Conservation (phyloP, 1,284 basidiomycete species). For the Pyrrhoderma lamaoense region DNA sequence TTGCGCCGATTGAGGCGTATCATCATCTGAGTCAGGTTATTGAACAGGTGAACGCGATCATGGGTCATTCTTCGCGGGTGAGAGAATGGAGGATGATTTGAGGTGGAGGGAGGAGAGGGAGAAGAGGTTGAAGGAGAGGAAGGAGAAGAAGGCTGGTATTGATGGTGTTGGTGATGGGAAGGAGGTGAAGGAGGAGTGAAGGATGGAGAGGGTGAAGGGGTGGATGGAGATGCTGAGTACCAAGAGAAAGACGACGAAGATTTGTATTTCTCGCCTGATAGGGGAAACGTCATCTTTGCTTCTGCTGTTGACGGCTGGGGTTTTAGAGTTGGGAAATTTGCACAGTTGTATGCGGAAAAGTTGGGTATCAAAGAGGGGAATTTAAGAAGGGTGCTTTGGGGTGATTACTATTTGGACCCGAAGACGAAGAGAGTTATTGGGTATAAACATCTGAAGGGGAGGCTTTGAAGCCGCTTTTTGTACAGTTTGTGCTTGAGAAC, state of each 20-base stretch:
- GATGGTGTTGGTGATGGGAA: conserved; percentile 32
- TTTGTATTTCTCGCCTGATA: conserved; percentile 94
- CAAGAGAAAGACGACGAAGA: conserved; percentile 97
- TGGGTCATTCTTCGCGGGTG: conserved; percentile 94
- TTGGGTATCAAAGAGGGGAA: conserved; percentile 88
- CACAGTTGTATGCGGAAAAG: conserved; percentile 87
- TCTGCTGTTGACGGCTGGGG: conserved; percentile 98
- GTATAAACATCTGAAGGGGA: conserved; percentile 82
- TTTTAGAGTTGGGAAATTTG: conserved; percentile 91
- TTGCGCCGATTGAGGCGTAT: conserved; percentile 89
- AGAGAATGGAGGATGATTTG: conserved; percentile 96
- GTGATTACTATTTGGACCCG: conserved; percentile 95
- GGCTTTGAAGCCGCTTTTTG: conserved; percentile 95
- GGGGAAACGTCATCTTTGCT: conserved; percentile 95
- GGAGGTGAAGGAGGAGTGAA: too few relatives aligned
- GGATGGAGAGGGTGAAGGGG: conserved; percentile 32
- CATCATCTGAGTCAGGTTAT: conserved; percentile 90
- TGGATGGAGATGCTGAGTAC: conserved; percentile 44
- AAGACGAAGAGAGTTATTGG: conserved; percentile 93
- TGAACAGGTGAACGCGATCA: conserved; percentile 97
- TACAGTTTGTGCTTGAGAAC: conserved; percentile 96
- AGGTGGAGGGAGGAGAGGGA: conserved; percentile 92
- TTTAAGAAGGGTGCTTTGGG: conserved; percentile 89
- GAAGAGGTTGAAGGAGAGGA: conserved; percentile 67
- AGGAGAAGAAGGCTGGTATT: conserved; percentile 63